phyloP scores from a whole-genome alignment of 2,329 filamentous ascomycete species.

The Fusarium paranaense region DNA sequence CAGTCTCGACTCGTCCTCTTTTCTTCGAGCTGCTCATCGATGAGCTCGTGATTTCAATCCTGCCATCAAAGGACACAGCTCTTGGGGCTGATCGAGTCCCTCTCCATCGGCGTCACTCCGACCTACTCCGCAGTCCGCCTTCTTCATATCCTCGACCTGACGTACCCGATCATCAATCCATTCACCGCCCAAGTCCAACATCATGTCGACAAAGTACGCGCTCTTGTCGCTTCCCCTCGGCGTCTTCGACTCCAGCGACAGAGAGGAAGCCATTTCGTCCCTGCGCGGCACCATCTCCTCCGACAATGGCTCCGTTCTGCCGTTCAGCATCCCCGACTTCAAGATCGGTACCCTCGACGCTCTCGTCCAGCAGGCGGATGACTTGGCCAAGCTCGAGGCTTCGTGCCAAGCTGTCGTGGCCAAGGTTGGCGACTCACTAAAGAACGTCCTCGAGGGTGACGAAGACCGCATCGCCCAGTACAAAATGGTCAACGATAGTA shows the following conservation, averaged over 20 bases:
- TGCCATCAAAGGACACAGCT: constrained; percentile 10
- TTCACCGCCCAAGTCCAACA: constrained; percentile 15
- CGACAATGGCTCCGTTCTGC: constrained; percentile 80
- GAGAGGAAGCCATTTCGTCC: constrained; percentile 83
- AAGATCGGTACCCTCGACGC: constrained; percentile 98
- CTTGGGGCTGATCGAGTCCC: constrained; percentile 20
- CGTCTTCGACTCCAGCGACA: constrained; percentile 83
- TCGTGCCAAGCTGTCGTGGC: constrained; percentile 84
- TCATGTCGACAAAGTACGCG: constrained; percentile 76
- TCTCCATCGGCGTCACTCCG: constrained; percentile 11
- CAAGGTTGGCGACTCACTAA: constrained; percentile 90
- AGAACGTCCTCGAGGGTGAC: constrained; percentile 84
- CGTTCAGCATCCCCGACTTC: constrained; percentile 90
- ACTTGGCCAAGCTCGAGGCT: constrained; percentile 87
- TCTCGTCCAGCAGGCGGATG: constrained; percentile 95
- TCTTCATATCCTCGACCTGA: constrained; percentile 13
- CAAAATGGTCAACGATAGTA: constrained; percentile 95
- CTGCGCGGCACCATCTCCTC: constrained; percentile 77
- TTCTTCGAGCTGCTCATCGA: constrained; percentile 8
- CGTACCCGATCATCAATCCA: constrained; percentile 12
- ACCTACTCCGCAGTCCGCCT: constrained; percentile 25
- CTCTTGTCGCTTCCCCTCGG: constrained; percentile 91
- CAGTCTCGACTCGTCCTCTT: constrained; percentile 1
- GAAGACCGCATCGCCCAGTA: constrained; percentile 85
- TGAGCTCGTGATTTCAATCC: constrained; percentile 12